These are phyloP conservation scores for Cylindricascospora bacillispora DNA, from an alignment of 1,139 yeast species.

Conservation along the genomic window DNA sequence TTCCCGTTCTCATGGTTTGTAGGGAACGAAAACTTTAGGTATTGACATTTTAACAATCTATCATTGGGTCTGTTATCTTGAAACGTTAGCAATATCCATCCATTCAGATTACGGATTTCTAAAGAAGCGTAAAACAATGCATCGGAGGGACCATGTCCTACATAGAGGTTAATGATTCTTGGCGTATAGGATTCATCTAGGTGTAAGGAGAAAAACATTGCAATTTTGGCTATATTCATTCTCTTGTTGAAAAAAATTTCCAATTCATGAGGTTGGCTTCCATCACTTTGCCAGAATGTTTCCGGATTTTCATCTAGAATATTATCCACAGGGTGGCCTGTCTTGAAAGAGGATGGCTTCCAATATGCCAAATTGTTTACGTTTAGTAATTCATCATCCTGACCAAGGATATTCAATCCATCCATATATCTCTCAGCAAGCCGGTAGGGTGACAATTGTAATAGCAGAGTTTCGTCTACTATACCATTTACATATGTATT, in stretches of 20 bases:
- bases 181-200: slow-evolving; percentile 93
- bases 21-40: slow-evolving; percentile 54
- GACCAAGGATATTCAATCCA: slow-evolving; percentile 16
- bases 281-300: slow-evolving; percentile 92
- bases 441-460: slow-evolving; percentile 8
- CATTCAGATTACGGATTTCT: slow-evolving; percentile 59
- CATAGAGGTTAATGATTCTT: slow-evolving; percentile 49
- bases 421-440: slow-evolving; percentile 10
- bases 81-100: slow-evolving; percentile 74
- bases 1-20: slow-evolving; percentile 94
- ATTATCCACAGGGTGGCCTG: slow-evolving; percentile 58
- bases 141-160: slow-evolving; percentile 84
- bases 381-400: slow-evolving; percentile 34
- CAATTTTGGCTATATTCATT: slow-evolving; percentile 57
- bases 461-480: slow-evolving; percentile 7
- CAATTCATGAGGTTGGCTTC: slow-evolving; percentile 77
- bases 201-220: slow-evolving; percentile 50
- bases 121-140: slow-evolving; percentile 59
- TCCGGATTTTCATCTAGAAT: slow-evolving; percentile 65
- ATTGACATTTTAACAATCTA: slow-evolving; percentile 55
- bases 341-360: slow-evolving; percentile 68
- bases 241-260: slow-evolving; percentile 73
- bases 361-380: slow-evolving; percentile 76
- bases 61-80: slow-evolving; percentile 44
- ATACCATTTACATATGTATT: slow-evolving; percentile 12